phyloP scores from a whole-genome alignment of 2,329 filamentous ascomycete genomes.

The Sporothrix pseudoabietina region DNA sequence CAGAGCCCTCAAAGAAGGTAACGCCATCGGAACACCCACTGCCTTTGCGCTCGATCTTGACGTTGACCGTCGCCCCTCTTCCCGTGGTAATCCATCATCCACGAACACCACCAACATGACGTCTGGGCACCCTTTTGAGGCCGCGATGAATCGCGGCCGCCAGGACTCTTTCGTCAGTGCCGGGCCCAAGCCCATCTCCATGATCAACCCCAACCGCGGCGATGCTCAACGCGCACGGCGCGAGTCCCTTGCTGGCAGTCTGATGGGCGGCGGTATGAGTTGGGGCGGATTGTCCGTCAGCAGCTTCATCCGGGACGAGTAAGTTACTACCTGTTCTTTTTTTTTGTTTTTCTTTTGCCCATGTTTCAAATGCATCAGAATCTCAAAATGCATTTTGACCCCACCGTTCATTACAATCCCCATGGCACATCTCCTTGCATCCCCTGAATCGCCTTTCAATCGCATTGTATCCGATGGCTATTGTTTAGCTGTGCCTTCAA shows the following conservation, averaged over 20 bases:
- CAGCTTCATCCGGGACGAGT: slow-evolving; percentile 98
- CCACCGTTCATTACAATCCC: background rate
- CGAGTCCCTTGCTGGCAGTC: slow-evolving; percentile 64
- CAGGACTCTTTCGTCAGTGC: slow-evolving; percentile 68
- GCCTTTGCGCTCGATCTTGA: slow-evolving; percentile 35
- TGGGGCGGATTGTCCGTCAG: slow-evolving; percentile 96
- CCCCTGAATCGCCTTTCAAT: background rate
- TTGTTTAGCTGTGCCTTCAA: background rate
- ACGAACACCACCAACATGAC: slow-evolving; percentile 54
- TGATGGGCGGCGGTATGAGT: slow-evolving; percentile 85
- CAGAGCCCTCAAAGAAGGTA: slow-evolving; percentile 39
- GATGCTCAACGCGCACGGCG: slow-evolving; percentile 61
- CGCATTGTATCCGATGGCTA: background rate
- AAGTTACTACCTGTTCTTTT: slow-evolving; percentile 50
- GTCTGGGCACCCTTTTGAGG: slow-evolving; percentile 60
- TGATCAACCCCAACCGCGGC: slow-evolving; percentile 65
- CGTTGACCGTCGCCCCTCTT: background rate
- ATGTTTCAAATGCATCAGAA: background rate
- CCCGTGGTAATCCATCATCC: background rate
- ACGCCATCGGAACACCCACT: slow-evolving; percentile 25
- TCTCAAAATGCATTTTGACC: background rate
- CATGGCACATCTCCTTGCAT: background rate
- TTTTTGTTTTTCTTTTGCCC: background rate
- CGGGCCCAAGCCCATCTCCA: slow-evolving; percentile 67
- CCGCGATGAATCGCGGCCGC: slow-evolving; percentile 59